A percentile compares a stretch with the other conserved stretches of the same genome.
These are phyloP conservation scores for Asterionellopsis glacialis DNA, from an alignment of 108 stramenopile species.

Conservation along the genomic window DNA sequence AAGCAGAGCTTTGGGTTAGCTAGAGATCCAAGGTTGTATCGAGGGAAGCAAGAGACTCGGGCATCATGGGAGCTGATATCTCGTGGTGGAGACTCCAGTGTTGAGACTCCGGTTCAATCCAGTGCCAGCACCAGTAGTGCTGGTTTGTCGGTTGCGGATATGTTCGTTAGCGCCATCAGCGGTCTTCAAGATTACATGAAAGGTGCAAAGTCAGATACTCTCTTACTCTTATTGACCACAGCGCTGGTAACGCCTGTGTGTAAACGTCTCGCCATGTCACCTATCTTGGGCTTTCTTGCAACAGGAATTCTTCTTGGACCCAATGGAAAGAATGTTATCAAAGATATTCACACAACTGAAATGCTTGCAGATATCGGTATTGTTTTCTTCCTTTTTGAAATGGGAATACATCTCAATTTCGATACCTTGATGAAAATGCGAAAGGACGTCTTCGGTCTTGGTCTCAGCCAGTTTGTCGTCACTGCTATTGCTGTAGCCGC, in stretches of 20 bases:
- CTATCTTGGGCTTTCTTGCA: constrained; percentile 86
- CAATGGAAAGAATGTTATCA: constrained; percentile 66
- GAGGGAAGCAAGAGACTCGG: no score
- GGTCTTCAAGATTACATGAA: constrained; percentile 47
- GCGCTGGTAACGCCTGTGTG: constrained; percentile 84
- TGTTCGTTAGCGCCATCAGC: constrained; percentile 21
- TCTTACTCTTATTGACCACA: constrained; percentile 77
- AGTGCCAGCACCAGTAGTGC: no score
- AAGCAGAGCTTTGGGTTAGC: no score
- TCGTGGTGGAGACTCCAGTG: no score
- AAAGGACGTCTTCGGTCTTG: constrained; percentile 89
- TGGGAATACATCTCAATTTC: constrained; percentile 91
- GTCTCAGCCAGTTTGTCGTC: constrained; percentile 75
- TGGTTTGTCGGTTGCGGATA: not conserved
- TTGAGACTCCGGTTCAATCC: no score
- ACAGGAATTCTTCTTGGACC: constrained; percentile 84
- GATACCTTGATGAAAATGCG: constrained; percentile 80
- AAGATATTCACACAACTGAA: constrained; percentile 71
- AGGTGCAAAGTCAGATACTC: constrained; percentile 83
- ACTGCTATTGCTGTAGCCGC: constrained; percentile 66
- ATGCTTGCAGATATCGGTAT: constrained; percentile 92
- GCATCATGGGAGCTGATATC: no score
- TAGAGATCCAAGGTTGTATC: no score
- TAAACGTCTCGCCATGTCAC: constrained; percentile 69
- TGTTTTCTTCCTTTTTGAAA: constrained; percentile 95